These are phyloP conservation scores for Penicillium sp. DNA, from an alignment of 2,329 filamentous ascomycete species.

Conservation along the genomic window DNA sequence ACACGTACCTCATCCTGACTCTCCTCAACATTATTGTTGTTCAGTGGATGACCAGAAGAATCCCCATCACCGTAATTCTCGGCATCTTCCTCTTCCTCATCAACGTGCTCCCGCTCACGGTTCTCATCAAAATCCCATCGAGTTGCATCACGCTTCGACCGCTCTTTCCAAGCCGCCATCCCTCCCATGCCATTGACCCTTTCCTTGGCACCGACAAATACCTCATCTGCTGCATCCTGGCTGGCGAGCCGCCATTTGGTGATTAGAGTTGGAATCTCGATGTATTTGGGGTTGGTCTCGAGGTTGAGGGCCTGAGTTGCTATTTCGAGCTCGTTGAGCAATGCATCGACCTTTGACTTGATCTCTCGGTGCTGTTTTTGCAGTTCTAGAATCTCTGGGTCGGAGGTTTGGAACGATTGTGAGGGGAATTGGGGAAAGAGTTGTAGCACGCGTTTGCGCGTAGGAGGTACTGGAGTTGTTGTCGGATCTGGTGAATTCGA, in stretches of 20 bases:
- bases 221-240: conserved; percentile 65
- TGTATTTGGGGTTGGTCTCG: conserved; percentile 48
- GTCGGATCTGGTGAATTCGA: conserved; percentile 1
- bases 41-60: conserved; percentile 21
- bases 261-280: conserved; percentile 57
- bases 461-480: conserved; percentile 3
- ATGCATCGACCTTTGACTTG: conserved; percentile 30
- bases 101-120: conserved; percentile 37
- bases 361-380: conserved; percentile 40
- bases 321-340: conserved; percentile 49
- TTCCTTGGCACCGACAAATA: conserved; percentile 62
- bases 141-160: conserved; percentile 48
- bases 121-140: conserved; percentile 40
- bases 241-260: conserved; percentile 62
- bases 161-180: conserved; percentile 56
- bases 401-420: conserved; percentile 14
- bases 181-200: conserved; percentile 64
- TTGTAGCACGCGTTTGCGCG: conserved; percentile 9
- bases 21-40: conserved; percentile 35
- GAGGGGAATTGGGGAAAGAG: conserved; percentile 10
- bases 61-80: conserved; percentile 41
- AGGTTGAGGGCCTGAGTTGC: conserved; percentile 56
- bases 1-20: conserved; percentile 37
- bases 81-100: conserved; percentile 31
- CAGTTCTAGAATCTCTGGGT: conserved; percentile 32